Percentiles rank a stretch among this genome's conserved stretches.
These are phyloP conservation scores for Xylariales sp. DNA, from an alignment of 2,329 filamentous ascomycete species.

Conservation along the genomic window DNA sequence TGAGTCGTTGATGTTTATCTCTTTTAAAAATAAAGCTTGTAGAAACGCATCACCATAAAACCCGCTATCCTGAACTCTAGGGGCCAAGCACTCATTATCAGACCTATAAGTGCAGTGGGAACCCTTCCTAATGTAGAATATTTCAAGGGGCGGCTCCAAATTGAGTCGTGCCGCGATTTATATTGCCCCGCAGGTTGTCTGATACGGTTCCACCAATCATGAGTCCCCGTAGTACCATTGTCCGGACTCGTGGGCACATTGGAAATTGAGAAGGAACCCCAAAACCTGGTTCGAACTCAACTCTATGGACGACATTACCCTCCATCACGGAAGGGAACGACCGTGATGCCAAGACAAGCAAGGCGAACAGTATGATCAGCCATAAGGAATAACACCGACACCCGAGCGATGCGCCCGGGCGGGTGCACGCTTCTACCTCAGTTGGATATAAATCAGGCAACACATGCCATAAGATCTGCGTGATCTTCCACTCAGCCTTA, in stretches of 20 bases:
- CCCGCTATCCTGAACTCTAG: too few relatives aligned
- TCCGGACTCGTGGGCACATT: not conserved
- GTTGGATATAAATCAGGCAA: too few relatives aligned
- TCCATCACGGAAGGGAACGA: slow-evolving; percentile 4
- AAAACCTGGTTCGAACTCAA: not conserved
- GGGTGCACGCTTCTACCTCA: too few relatives aligned
- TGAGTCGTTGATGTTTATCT: too few relatives aligned
- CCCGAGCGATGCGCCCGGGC: too few relatives aligned
- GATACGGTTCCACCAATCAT: slow-evolving; percentile 6
- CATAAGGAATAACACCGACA: too few relatives aligned
- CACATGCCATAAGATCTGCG: too few relatives aligned
- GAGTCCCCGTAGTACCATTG: not conserved
- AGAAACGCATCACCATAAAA: too few relatives aligned
- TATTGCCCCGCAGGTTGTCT: slow-evolving; percentile 1
- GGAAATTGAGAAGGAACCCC: not conserved
- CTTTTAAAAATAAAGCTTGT: too few relatives aligned
- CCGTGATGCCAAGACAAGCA: slow-evolving; percentile 8
- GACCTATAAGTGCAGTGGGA: not conserved
- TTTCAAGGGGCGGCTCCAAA: slow-evolving; percentile 5
- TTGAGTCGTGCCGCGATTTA: slow-evolving; percentile 7
- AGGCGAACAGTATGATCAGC: too few relatives aligned
- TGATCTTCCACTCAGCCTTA: too few relatives aligned
- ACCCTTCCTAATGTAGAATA: not conserved
- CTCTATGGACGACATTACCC: not conserved
- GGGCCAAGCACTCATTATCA: too few relatives aligned